A percentile compares a stretch with the other conserved stretches of the same genome.
Evolutionary conservation across 345 rosid species (phyloP).

Genomic region (Durio zibethinus): DNA sequence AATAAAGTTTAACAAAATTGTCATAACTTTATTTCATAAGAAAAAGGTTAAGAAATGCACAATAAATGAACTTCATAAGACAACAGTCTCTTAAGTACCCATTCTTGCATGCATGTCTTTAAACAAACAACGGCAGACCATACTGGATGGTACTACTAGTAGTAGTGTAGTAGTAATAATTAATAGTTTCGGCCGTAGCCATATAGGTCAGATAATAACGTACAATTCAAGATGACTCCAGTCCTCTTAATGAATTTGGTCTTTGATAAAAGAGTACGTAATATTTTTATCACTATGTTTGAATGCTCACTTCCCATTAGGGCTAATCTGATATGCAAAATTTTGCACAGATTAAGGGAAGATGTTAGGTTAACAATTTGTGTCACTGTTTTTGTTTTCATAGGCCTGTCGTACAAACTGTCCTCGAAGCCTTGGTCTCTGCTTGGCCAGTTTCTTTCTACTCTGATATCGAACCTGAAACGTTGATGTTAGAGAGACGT

Average conservation of each 20-base stretch:
- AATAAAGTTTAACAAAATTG: no score
- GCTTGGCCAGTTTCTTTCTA: slow-evolving; percentile 55
- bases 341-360: no score
- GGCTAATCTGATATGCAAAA: no score
- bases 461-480: slow-evolving; percentile 57
- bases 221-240: slow-evolving; percentile 9
- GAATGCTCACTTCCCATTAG: background rate
- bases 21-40: no score
- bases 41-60: background rate
- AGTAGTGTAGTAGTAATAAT: background rate
- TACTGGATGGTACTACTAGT: background rate
- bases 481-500: background rate
- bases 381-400: slow-evolving; percentile 24
- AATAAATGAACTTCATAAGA: background rate
- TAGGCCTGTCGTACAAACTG: slow-evolving; percentile 45
- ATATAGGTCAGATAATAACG: background rate
- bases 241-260: background rate
- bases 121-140: slow-evolving; percentile 6
- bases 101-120: slow-evolving; percentile 4
- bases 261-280: background rate
- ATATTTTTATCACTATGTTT: background rate
- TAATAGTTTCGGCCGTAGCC: background rate
- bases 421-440: slow-evolving; percentile 50
- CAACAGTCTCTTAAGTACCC: background rate
- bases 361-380: slow-evolving; percentile 17